Base-by-base conservation (phyloP, 345 rosid genomes). In the Brassica nigra region DNA sequence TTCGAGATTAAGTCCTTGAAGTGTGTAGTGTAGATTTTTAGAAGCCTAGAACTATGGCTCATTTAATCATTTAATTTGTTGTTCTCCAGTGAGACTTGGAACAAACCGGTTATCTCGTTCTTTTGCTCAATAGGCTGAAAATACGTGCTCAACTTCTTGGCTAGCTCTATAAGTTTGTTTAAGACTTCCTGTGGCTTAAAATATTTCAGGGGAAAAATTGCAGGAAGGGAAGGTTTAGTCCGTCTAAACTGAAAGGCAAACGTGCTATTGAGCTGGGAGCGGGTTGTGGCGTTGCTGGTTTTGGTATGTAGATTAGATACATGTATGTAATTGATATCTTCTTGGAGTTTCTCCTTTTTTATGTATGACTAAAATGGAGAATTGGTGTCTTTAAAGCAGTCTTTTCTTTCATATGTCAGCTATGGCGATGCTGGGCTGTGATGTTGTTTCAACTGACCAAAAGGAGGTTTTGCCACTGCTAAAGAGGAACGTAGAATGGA, bases 211-310 rank as follows among this genome's bases (percentile, higher is more conserved):
- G 89, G 80, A 95, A 87, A 78, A 92, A 95, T 83, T 86, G 95
- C 77, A 87, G 95, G 84, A 92, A 84, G 82, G 99, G 99, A 75
- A 87, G 85, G 82, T 92, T 95, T 82, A 88, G 84, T 82, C 88
- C 89, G 6, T 86, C 92, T 57, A 95, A 91, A 82, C 89, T 95
- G 58, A 90, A 91, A 86, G 97, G 99, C 80, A 92, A 90, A 80
- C 95, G 94, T 70, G 97, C 73, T 34, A 86, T 94, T 74, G 97
- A 94, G 81, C 97, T 94, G 62, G 99, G 99, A 80, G 97, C 97
- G 0, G 99, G 99, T 70, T 94, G 99, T 68, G 97, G 99, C 33
- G 95, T 94, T 47, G 95, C 97, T 52, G 97, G 99, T 59, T 92
- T 92, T 82, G 99, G 99, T 90, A 84, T 78, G 97, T 88, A 66